Percentiles rank a stretch among this genome's conserved stretches.
These are phyloP conservation scores for Juncus inflexus DNA, from an alignment of 176 grass and related monocot genomes.

Conservation along the genomic window DNA sequence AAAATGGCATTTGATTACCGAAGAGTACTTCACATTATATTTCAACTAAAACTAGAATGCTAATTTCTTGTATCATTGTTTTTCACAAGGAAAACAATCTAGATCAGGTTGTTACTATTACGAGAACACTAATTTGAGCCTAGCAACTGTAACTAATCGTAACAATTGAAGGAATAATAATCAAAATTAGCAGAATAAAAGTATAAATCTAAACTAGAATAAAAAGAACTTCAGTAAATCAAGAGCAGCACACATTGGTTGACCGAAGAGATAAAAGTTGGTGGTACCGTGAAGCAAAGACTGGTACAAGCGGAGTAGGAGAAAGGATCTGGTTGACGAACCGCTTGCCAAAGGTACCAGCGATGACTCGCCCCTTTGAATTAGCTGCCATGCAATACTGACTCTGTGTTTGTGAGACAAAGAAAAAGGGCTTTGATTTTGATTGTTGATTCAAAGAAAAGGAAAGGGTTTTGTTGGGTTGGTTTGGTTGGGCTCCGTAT, in stretches of 20 bases:
- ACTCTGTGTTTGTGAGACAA: neutral
- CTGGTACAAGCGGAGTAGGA: constrained; percentile 12
- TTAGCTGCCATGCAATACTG: constrained; percentile 80
- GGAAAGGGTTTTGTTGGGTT: neutral
- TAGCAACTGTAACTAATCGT: too few species aligned
- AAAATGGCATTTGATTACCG: too few species aligned
- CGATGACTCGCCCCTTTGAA: constrained; percentile 67
- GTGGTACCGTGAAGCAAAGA: constrained; percentile 41
- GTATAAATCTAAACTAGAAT: too few species aligned
- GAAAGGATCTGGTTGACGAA: constrained; percentile 66
- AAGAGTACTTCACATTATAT: too few species aligned
- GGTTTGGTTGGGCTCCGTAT: constrained; percentile 13
- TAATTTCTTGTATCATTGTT: too few species aligned
- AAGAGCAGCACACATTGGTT: neutral
- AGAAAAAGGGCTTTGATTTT: neutral
- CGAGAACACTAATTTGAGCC: too few species aligned
- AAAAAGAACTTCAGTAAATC: too few species aligned
- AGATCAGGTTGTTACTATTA: too few species aligned
- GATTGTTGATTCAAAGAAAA: neutral
- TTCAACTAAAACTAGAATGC: too few species aligned
- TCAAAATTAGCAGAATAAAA: too few species aligned
- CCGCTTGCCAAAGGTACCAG: constrained; percentile 51
- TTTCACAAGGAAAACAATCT: too few species aligned
- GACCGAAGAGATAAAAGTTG: neutral
- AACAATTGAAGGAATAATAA: too few species aligned